Conservation (phyloP, 257 asterid species). For the Parsonsia alboflavescens region DNA sequence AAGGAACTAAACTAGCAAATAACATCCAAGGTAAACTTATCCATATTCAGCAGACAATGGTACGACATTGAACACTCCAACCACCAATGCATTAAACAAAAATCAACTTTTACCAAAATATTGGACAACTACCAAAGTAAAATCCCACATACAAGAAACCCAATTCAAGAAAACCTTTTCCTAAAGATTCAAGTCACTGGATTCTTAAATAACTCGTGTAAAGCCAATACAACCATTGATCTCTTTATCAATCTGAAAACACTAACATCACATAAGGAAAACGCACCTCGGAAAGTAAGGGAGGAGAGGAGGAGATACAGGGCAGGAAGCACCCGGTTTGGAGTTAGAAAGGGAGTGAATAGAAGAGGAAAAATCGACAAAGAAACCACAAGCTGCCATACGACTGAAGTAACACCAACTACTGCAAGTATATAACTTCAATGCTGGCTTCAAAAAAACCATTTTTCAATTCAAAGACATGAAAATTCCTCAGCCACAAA, state of each 20-base stretch:
- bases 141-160: neutral
- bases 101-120: neutral
- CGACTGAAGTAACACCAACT: neutral
- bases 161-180: neutral
- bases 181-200: neutral
- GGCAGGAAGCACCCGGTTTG: slow-evolving; percentile 9
- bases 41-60: neutral
- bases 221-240: neutral
- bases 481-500: neutral
- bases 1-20: neutral
- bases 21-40: neutral
- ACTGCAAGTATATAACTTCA: slow-evolving; percentile 1
- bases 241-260: neutral
- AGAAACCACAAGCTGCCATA: slow-evolving; percentile 22
- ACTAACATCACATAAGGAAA: neutral
- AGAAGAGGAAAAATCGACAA: slow-evolving; percentile 21
- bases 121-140: neutral
- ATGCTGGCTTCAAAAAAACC: slow-evolving; percentile 19
- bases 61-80: neutral
- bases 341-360: slow-evolving; percentile 14
- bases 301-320: slow-evolving; percentile 5
- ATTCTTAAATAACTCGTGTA: neutral
- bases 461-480: slow-evolving; percentile 3
- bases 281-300: slow-evolving; percentile 17
- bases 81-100: neutral